Base-by-base conservation (phyloP, 2,329 filamentous ascomycete genomes). In the Cladophialophora yegresii region DNA sequence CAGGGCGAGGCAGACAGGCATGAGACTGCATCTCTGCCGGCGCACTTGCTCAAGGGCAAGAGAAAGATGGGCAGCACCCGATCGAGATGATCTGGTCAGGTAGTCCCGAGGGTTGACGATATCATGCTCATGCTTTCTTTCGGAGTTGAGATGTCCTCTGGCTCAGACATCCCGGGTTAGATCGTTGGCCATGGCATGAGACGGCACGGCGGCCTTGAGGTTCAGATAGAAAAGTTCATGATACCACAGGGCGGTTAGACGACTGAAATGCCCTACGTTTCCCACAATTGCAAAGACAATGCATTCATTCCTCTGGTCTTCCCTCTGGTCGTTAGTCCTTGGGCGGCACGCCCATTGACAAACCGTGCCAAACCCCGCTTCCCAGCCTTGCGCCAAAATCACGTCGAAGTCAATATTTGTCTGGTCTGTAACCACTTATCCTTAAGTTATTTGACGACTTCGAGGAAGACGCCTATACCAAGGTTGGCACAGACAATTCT, bases 1-100 rank as follows among this genome's bases (percentile, higher is more conserved):
- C 91, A 96, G 84, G 95, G 95, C 83, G 95, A 99, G 82, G 93
- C 89, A 67, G 95, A 99, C 84, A 87, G 96, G 76, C 93, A 98
- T 80, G 87, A 87, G 67, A 88, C 88, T 62, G 90, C 90, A 43
- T 85, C 90, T 59, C 80, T 96, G 78, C 86, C 88, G 68, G 99
- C 96, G 82, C 95, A 98, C 81, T 83, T 99, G 85, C 89, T 91
- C 76, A 84, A 90, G 66, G 95, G 95, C 73, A 99, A 98, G 85
- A 89, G 95, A 77, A 89, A 91, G 69, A 93, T 96, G 75, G 93
- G 95, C 79, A 96, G 95, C 84, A 93, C 91, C 64, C 81, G 85
- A 73, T 86, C 88, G 71, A 86, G 88, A 77, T 91, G 63, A 59
- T 51, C 13, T 13, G 20, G 7, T 23, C 33, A 51, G 7, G 20